A percentile compares a stretch with the other conserved stretches of the same genome.
phyloP scores from a whole-genome alignment of 2,329 filamentous ascomycete genomes.

The Colletotrichum sp. region DNA sequence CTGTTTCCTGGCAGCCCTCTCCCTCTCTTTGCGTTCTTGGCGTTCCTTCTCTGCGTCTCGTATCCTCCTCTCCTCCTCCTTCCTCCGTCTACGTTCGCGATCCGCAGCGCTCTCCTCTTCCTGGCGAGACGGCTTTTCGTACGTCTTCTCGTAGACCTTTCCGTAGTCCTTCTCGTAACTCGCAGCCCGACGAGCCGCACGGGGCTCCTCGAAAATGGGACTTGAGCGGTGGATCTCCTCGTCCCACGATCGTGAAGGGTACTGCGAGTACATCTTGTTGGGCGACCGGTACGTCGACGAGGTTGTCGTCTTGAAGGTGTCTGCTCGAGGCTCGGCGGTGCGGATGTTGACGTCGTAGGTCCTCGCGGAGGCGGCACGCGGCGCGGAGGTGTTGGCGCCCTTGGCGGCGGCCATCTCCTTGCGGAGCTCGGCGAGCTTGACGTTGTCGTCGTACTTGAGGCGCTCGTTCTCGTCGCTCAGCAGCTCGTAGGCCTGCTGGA shows the following conservation, averaged over 20 bases:
- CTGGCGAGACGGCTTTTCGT: slow-evolving; percentile 39
- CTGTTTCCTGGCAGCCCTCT: slow-evolving; percentile 22
- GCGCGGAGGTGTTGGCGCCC: slow-evolving; percentile 46
- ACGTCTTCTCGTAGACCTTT: background rate
- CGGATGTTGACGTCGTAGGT: slow-evolving; percentile 49
- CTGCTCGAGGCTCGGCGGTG: slow-evolving; percentile 53
- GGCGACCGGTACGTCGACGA: slow-evolving; percentile 30
- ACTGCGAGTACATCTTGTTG: slow-evolving; percentile 40
- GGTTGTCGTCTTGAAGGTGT: slow-evolving; percentile 40
- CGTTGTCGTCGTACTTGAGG: slow-evolving; percentile 78
- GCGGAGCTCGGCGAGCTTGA: slow-evolving; percentile 69
- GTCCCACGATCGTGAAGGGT: slow-evolving; percentile 50
- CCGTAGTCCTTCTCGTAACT: slow-evolving; percentile 48
- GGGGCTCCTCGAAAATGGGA: slow-evolving; percentile 47
- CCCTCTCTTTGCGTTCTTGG: slow-evolving; percentile 24
- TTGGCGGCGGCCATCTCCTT: slow-evolving; percentile 49
- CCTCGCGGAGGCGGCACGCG: slow-evolving; percentile 42
- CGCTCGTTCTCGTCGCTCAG: slow-evolving; percentile 79
- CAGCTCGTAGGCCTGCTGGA: slow-evolving; percentile 92
- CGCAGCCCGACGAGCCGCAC: slow-evolving; percentile 50
- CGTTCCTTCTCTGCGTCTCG: slow-evolving; percentile 16
- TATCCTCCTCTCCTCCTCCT: slow-evolving; percentile 13
- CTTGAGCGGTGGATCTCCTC: slow-evolving; percentile 45
- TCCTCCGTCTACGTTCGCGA: slow-evolving; percentile 28
- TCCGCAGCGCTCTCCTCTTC: slow-evolving; percentile 46